Conservation (phyloP, 306 rosid species). For the Prunus kanzakura region DNA sequence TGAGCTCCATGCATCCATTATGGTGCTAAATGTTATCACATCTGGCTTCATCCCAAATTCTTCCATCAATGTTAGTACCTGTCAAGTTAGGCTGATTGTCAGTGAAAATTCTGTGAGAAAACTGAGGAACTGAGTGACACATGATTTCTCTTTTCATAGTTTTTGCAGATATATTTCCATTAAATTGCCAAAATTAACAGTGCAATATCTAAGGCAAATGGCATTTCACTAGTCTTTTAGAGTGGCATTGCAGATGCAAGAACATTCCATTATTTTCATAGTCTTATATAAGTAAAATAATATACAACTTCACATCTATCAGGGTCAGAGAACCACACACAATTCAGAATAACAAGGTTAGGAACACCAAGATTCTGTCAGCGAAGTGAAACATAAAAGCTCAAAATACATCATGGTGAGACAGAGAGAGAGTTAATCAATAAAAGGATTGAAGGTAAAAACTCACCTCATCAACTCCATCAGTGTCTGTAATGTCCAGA, state of each 20-base stretch:
- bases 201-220: background rate
- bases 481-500: conserved; percentile 60
- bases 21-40: conserved; percentile 92
- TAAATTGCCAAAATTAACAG: background rate
- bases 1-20: conserved; percentile 95
- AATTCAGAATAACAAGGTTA: too few relatives aligned
- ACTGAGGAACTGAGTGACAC: background rate
- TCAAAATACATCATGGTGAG: too few relatives aligned
- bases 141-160: background rate
- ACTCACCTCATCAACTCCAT: conserved; percentile 75
- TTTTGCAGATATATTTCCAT: background rate
- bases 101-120: conserved; percentile 15
- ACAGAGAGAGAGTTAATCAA: too few relatives aligned
- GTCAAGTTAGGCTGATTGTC: conserved; percentile 31
- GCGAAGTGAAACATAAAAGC: too few relatives aligned
- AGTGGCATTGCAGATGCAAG: background rate
- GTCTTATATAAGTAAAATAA: too few relatives aligned
- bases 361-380: too few relatives aligned
- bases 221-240: background rate
- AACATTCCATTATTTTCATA: background rate
- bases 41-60: conserved; percentile 86
- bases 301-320: too few relatives aligned
- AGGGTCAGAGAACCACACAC: too few relatives aligned
- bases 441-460: conserved; percentile 1
- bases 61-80: conserved; percentile 91